Evolutionary conservation across 495 filamentous ascomycete species (phyloP), one percentile per base, ranked within the genome.

Genomic region (Penicillium canescens): DNA sequence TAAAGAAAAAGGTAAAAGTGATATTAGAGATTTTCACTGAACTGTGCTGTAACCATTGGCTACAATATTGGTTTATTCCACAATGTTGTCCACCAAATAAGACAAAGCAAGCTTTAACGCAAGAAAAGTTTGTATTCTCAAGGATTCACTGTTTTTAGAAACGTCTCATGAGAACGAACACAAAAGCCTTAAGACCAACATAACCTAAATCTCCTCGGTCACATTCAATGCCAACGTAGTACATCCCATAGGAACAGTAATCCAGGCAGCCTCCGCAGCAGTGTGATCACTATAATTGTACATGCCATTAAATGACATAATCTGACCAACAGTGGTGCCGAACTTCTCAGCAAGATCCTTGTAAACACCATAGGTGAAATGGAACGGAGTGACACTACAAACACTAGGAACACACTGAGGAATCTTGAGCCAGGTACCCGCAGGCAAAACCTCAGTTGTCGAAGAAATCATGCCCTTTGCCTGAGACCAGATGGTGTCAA

Each of bases 331-430:
- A 2, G 62, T 57, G 6, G 56, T 42, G 1, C 50, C 56, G 28
- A 36, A 42, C 26, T 50, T 57, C 13, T 57, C 56, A 13, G 56
- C 62, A 12, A 66, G 33, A 48, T 66, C 56, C 33, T 62, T 62
- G 33, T 62, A 66, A 9, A 52, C 53, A 8, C 59, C 62, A 38
- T 53, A 53, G n/a, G 39, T 53, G 31, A 62, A 62, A 13, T 40
- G 18, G 12, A 39, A 55, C 24, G 59, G 59, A 1, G 31, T 28
- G 8, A 62, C 28, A 16, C 16, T 28, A 16, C 59, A 60, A 6
- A 23, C 9, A 49, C 59, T 66, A 0, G 62, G 59, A 21, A 21
- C 18, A 33, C 59, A 66, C 48, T 55, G 52, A 7, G 56, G 47
- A 3, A 66, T 16, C 34, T 66, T 66, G 39, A 66, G 21, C 26